phyloP scores from a whole-genome alignment of 805 yeast genomes.

The Sugiyamaella boreocaroliniensis region DNA sequence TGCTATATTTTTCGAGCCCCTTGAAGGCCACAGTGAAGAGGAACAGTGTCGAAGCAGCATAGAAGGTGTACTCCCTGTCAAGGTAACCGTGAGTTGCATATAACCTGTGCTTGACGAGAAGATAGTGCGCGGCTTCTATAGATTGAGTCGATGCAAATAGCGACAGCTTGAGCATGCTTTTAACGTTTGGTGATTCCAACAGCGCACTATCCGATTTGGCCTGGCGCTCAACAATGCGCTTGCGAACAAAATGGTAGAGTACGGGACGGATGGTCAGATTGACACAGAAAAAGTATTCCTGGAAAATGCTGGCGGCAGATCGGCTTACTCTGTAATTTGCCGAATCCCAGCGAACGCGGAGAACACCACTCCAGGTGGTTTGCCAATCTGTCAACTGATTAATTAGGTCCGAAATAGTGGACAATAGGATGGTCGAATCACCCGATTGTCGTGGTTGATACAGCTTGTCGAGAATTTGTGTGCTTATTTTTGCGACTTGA shows the following conservation, averaged over 20 bases:
- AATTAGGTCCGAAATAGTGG: conserved; percentile 7
- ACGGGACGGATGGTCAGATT: conserved; percentile 23
- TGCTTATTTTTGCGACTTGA: conserved; percentile 16
- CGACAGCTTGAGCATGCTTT: conserved; percentile 18
- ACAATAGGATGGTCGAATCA: neutral
- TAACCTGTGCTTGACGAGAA: conserved; percentile 4
- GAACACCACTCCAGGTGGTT: conserved; percentile 11
- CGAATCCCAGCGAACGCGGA: conserved; percentile 14
- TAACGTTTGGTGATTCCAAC: conserved; percentile 13
- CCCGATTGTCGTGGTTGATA: conserved; percentile 15
- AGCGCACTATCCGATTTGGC: conserved; percentile 14
- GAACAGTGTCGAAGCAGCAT: conserved; percentile 21
- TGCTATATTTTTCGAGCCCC: conserved; percentile 10
- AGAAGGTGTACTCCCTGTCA: conserved; percentile 22
- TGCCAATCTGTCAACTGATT: conserved; percentile 18
- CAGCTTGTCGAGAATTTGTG: conserved; percentile 13
- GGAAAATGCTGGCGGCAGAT: conserved; percentile 17
- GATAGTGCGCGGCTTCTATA: conserved; percentile 13
- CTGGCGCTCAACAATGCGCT: conserved; percentile 15
- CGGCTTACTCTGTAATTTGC: conserved; percentile 8
- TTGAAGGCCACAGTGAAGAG: conserved; percentile 21
- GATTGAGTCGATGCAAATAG: conserved; percentile 21
- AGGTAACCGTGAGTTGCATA: conserved; percentile 19
- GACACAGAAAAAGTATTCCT: conserved; percentile 23
- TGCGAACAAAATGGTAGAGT: conserved; percentile 19